phyloP scores from a whole-genome alignment of 148 eudicot genomes.

The Vaccinium macrocarpon region DNA sequence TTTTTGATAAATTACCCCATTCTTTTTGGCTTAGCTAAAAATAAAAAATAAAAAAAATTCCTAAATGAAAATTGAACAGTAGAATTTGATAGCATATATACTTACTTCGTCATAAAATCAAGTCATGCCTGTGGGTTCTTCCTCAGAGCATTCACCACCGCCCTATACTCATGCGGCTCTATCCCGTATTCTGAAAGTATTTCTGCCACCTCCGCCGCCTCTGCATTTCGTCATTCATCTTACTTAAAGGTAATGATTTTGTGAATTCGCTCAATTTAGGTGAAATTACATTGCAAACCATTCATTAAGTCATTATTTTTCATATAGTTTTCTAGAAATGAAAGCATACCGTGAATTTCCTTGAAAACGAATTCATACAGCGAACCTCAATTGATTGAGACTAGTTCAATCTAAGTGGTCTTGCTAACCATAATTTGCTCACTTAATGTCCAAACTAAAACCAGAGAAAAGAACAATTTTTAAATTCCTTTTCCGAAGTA shows the following conservation, averaged over 20 bases:
- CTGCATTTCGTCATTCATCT: slow-evolving; percentile 27
- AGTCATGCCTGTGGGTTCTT: slow-evolving; percentile 95
- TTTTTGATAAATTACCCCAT: too few relatives aligned
- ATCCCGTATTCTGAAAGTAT: slow-evolving; percentile 77
- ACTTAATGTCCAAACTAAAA: too few relatives aligned
- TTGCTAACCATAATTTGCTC: too few relatives aligned
- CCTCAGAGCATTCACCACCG: slow-evolving; percentile 82
- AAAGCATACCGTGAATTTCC: not conserved
- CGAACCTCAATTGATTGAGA: too few relatives aligned
- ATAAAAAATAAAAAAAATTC: too few relatives aligned
- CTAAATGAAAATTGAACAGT: not conserved
- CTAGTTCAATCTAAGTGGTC: too few relatives aligned
- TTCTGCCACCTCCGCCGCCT: slow-evolving; percentile 93
- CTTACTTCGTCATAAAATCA: slow-evolving; percentile 98
- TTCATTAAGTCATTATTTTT: not conserved
- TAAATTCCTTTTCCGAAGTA: too few relatives aligned
- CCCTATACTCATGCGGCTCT: slow-evolving; percentile 78
- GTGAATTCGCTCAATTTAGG: not conserved
- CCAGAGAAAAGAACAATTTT: too few relatives aligned
- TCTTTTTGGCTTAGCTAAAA: too few relatives aligned
- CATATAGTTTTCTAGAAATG: not conserved
- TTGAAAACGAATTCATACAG: not conserved
- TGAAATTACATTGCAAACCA: not conserved
- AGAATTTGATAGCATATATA: not conserved
- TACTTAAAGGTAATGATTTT: not conserved